phyloP scores from a whole-genome alignment of 768 basidiomycete genomes.

The Clavulina sp. region DNA sequence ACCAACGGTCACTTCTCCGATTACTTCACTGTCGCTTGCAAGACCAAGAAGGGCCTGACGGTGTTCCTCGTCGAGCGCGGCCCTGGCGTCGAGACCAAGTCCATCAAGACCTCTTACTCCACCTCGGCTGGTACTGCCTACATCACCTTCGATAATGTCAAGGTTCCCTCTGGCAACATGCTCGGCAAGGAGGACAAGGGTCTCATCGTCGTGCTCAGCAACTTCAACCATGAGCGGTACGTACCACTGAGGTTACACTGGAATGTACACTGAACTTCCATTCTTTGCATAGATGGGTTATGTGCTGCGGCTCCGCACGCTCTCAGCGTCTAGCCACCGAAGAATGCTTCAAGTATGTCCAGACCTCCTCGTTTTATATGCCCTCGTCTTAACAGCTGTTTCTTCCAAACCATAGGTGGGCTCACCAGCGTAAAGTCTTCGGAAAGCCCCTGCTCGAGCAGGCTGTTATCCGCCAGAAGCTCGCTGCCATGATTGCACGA shows the following conservation, averaged over 20 bases:
- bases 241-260: too few relatives aligned
- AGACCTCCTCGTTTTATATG: background rate
- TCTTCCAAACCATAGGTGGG: constrained; percentile 24
- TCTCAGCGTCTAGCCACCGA: constrained; percentile 72
- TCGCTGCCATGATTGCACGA: constrained; percentile 79
- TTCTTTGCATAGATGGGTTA: too few relatives aligned
- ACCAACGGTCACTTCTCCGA: constrained; percentile 76
- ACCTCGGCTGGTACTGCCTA: constrained; percentile 55
- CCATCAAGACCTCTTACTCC: constrained; percentile 88
- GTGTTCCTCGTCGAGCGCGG: constrained; percentile 60
- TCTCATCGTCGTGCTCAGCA: constrained; percentile 57
- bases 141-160: constrained; percentile 27
- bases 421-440: constrained; percentile 79
- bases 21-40: constrained; percentile 30
- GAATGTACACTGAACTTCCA: too few relatives aligned
- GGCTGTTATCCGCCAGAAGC: constrained; percentile 75
- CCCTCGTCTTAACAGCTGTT: background rate
- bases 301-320: constrained; percentile 47
- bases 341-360: constrained; percentile 61
- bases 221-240: constrained; percentile 81
- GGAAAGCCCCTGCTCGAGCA: constrained; percentile 66
- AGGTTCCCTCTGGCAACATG: constrained; percentile 71
- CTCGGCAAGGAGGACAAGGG: constrained; percentile 78
- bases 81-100: constrained; percentile 62
- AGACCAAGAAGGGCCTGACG: constrained; percentile 53